Base-by-base conservation (phyloP, 345 rosid genomes). In the Noccaea bulbosa region DNA sequence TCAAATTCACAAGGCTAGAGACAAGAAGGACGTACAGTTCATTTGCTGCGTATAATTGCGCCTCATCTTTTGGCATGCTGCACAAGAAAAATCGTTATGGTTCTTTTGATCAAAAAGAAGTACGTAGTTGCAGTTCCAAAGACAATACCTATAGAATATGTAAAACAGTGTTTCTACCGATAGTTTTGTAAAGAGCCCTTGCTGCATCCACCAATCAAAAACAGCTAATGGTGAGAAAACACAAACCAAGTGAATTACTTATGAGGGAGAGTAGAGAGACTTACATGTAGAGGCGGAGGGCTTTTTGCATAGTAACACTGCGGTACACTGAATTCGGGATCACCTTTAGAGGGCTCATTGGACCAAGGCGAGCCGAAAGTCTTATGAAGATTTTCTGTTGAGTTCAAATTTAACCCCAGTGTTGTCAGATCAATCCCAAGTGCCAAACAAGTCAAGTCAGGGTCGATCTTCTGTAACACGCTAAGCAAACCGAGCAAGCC, bases 21-120 rank as follows among this genome's bases (percentile, higher is more conserved):
- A 45, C 46, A 44, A 43, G 30, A 59, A 34, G 38, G 63, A 53
- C 94, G 61, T 87, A 89, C 97, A 93, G 97, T 91, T 91, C 97
- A 69, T 86, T 81, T 44, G 98, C 92, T 9, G 98, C 96, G 70
- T 78, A 78, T 57, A 93, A 69, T 44, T 93, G 98, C 27, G 89
- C 96, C 78, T 88, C 98, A 22, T 93, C 98, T 81, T 83, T 89
- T 2, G 98, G 97, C 97, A 93, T 89, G 91, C 96, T 93, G 91
- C 82, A 81, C 59, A 17, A 43, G 37, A 22, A 44, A 65, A 62
- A 34, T 43, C 17, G 45, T 44, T 52, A 69, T 27, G 40, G 41
- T 51, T 74, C 44, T 30, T 34, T 61, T 60, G 63, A 45, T 61
- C 48, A 61, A 61, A 39, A 60, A 51, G 34, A 49, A 54, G 8